Percentiles rank a stretch among this genome's conserved stretches.
Conservation (phyloP, 2,329 filamentous ascomycete genomes). For the Neocucurbitaria cava region DNA sequence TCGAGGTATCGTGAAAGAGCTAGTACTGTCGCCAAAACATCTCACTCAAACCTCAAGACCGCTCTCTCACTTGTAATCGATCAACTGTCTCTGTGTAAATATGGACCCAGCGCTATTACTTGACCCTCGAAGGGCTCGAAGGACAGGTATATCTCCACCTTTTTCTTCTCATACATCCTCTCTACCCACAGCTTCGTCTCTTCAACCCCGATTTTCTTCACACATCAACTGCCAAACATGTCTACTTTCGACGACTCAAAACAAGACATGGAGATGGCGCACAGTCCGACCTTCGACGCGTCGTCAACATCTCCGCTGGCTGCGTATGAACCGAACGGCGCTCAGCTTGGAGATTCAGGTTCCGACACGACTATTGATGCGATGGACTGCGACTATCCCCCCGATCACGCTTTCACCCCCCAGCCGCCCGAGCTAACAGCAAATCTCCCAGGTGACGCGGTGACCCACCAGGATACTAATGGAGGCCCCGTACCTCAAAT, state of each 20-base stretch:
- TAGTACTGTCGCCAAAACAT: conserved; percentile 1
- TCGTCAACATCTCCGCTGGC: background rate
- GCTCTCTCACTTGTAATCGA: conserved; percentile 20
- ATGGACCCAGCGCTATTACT: conserved; percentile 38
- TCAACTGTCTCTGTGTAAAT: conserved; percentile 9
- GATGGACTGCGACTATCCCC: background rate
- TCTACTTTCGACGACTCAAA: background rate
- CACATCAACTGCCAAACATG: background rate
- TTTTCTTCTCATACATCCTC: background rate
- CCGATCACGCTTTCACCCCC: conserved; percentile 2
- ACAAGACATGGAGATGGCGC: conserved; percentile 1
- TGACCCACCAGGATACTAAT: conserved; percentile 21
- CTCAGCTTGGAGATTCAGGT: background rate
- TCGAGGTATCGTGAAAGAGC: conserved; percentile 18
- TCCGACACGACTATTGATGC: background rate
- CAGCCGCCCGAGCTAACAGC: conserved; percentile 24
- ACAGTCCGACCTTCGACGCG: background rate
- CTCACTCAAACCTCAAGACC: background rate
- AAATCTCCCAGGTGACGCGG: conserved; percentile 26
- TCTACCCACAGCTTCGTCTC: background rate
- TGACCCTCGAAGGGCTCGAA: conserved; percentile 30
- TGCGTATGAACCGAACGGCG: background rate
- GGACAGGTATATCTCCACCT: conserved; percentile 29
- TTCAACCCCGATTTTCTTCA: background rate
- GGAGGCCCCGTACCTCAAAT: conserved; percentile 9